Conservation (phyloP, 441 rosid genomes). For the Theobroma grandiflorum region DNA sequence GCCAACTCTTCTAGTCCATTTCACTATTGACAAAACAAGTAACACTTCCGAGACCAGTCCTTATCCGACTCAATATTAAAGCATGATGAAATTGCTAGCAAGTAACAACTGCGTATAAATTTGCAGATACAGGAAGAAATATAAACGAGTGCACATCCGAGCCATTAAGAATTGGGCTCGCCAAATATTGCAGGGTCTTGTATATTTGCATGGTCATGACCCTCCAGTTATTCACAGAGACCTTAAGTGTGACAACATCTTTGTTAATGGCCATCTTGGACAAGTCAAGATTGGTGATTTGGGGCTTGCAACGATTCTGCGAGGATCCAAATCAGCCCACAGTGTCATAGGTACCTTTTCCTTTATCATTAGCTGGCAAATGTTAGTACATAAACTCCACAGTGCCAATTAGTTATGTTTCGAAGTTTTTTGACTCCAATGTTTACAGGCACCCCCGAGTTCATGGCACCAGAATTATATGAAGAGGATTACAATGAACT, state of each 20-base stretch:
- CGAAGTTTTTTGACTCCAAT: background rate
- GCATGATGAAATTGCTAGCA: background rate
- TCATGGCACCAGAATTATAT: constrained; percentile 81
- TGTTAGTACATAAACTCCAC: background rate
- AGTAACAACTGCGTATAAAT: constrained; percentile 17
- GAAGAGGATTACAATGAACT: constrained; percentile 79
- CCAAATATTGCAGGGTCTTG: constrained; percentile 72
- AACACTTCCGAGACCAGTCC: background rate
- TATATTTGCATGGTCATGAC: constrained; percentile 66
- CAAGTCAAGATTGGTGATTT: constrained; percentile 89
- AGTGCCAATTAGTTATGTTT: background rate
- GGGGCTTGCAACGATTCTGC: constrained; percentile 76
- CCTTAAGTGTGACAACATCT: constrained; percentile 79
- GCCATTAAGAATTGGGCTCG: constrained; percentile 82
- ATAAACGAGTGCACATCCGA: constrained; percentile 58
- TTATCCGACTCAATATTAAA: background rate
- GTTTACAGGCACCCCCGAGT: constrained; percentile 69
- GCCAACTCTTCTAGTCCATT: background rate
- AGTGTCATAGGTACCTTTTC: constrained; percentile 68
- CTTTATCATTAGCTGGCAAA: background rate
- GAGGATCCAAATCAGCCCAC: constrained; percentile 62
- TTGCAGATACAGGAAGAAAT: constrained; percentile 64
- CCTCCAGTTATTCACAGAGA: constrained; percentile 84
- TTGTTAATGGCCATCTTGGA: constrained; percentile 82
- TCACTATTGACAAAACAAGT: background rate